Evolutionary conservation across 306 rosid genomes (phyloP).

Genomic region (Erythrophleum fordii): DNA sequence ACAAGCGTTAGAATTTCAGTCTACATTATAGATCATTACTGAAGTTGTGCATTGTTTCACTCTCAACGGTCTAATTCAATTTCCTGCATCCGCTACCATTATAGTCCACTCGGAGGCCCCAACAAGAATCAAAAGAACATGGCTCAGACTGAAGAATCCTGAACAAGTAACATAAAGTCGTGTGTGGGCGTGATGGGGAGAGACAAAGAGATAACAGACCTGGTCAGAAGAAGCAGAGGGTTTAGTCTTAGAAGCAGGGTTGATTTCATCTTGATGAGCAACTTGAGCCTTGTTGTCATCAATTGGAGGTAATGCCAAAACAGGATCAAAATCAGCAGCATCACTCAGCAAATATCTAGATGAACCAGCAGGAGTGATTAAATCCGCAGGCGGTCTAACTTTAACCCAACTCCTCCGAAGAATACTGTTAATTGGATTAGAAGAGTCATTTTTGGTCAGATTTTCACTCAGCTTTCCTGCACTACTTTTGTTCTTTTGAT

Average conservation of each 20-base stretch:
- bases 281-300: slow-evolving; percentile 37
- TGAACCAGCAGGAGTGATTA: slow-evolving; percentile 50
- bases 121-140: background rate
- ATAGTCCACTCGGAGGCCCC: too few species aligned
- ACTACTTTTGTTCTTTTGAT: slow-evolving; percentile 40
- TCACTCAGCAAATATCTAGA: slow-evolving; percentile 73
- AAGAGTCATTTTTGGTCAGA: slow-evolving; percentile 20
- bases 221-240: slow-evolving; percentile 58
- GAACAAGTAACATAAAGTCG: background rate
- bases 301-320: slow-evolving; percentile 39
- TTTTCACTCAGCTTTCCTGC: slow-evolving; percentile 28
- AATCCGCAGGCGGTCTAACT: slow-evolving; percentile 7
- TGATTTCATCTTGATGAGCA: slow-evolving; percentile 34
- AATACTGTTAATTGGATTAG: slow-evolving; percentile 50
- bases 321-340: slow-evolving; percentile 46
- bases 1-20: background rate
- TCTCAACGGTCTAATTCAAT: background rate
- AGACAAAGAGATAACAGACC: slow-evolving; percentile 50
- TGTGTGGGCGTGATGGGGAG: too few species aligned
- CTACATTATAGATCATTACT: background rate
- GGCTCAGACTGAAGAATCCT: background rate
- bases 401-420: slow-evolving; percentile 51
- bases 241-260: slow-evolving; percentile 37
- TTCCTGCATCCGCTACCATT: background rate
- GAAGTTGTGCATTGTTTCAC: slow-evolving; percentile 8